These are phyloP conservation scores for Metschnikowia anglica DNA, from an alignment of 805 yeast species.

Conservation along the genomic window DNA sequence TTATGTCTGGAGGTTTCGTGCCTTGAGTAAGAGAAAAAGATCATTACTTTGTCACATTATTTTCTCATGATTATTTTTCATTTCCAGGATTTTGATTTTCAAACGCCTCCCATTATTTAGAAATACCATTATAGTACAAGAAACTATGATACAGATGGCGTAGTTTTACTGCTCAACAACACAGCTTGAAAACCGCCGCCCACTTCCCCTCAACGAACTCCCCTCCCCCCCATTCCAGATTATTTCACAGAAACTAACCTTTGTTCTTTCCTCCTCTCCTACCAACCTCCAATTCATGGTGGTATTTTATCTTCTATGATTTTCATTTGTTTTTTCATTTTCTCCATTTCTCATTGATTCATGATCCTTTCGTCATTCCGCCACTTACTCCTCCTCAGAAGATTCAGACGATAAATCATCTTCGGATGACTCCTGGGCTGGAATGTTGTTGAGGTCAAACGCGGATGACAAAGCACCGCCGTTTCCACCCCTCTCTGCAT, in stretches of 20 bases:
- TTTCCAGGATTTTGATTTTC: not conserved
- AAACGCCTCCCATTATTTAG: not conserved
- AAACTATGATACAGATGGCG: constrained; percentile 17
- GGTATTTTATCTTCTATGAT: not conserved
- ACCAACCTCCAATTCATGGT: not conserved
- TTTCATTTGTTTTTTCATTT: not conserved
- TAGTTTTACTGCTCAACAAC: constrained; percentile 1
- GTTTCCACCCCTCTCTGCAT: constrained; percentile 27
- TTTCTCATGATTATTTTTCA: not conserved
- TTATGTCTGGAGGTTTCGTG: not conserved
- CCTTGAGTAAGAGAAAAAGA: not conserved
- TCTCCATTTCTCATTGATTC: not conserved
- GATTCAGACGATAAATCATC: constrained; percentile 57
- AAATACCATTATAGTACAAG: constrained; percentile 20
- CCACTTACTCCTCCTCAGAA: constrained; percentile 64
- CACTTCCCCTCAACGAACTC: constrained; percentile 1
- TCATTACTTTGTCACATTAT: not conserved
- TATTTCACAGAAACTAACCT: not conserved
- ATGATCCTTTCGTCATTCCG: not conserved
- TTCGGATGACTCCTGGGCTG: constrained; percentile 45
- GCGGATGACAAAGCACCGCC: constrained; percentile 20
- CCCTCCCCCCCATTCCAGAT: not conserved
- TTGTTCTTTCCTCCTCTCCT: not conserved
- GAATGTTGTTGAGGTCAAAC: constrained; percentile 36
- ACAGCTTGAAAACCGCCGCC: constrained; percentile 1